phyloP scores from a whole-genome alignment of 2,329 filamentous ascomycete species.

The Pyrenochaeta sp. region DNA sequence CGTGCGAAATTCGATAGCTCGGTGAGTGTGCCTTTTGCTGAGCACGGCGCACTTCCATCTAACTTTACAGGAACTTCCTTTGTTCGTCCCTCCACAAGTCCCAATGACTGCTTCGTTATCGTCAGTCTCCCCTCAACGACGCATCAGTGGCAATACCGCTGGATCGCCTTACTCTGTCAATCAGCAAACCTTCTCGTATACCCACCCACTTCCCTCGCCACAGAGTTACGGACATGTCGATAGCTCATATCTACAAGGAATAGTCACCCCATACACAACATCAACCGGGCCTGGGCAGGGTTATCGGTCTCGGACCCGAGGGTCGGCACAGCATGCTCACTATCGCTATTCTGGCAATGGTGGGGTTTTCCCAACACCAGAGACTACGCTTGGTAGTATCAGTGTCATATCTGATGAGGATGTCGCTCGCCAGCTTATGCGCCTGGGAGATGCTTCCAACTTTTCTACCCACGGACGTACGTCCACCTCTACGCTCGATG shows the following conservation, averaged over 20 bases:
- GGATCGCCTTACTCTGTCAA: constrained; percentile 77
- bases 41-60: too few species aligned
- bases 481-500: constrained; percentile 90
- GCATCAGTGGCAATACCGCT: constrained; percentile 74
- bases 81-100: constrained; percentile 83
- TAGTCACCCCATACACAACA: constrained; percentile 46
- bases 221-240: constrained; percentile 69
- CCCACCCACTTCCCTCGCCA: constrained; percentile 81
- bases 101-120: constrained; percentile 94
- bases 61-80: constrained; percentile 79
- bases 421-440: constrained; percentile 95
- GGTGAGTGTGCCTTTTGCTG: too few species aligned
- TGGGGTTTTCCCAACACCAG: constrained; percentile 82
- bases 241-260: constrained; percentile 44
- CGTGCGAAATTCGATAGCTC: constrained; percentile 95
- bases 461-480: constrained; percentile 86
- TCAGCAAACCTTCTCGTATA: constrained; percentile 81
- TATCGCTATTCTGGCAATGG: constrained; percentile 58
- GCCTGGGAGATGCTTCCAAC: constrained; percentile 91
- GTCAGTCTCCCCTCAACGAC: constrained; percentile 91
- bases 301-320: constrained; percentile 45
- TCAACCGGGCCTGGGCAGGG: constrained; percentile 42
- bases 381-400: constrained; percentile 81
- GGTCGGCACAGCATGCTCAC: constrained; percentile 47
- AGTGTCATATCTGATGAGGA: constrained; percentile 99